These are phyloP conservation scores for Acanthamoeba rhysodes DNA, from an alignment of 208 protist species.

Conservation along the genomic window DNA sequence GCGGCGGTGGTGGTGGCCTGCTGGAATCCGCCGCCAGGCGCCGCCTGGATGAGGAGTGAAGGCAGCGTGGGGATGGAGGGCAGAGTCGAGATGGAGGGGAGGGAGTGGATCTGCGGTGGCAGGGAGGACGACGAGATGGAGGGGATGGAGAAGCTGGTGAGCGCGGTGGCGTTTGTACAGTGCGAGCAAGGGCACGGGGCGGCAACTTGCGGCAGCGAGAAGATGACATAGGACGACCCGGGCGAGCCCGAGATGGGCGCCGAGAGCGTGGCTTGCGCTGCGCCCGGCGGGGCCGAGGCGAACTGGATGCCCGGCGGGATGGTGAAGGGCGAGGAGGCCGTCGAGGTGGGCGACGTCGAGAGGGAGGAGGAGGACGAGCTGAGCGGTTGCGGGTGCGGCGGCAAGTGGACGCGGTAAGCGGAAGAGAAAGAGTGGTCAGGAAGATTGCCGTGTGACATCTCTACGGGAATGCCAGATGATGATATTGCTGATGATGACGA, in stretches of 20 bases:
- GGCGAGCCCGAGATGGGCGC: slow-evolving; percentile 1
- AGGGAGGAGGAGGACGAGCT: not conserved
- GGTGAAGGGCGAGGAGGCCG: not conserved
- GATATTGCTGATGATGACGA: not conserved
- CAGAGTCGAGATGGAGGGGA: slow-evolving; percentile 2
- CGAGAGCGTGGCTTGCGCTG: not conserved
- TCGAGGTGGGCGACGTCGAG: slow-evolving; percentile 4
- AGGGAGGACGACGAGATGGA: slow-evolving; percentile 11
- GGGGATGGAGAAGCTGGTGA: slow-evolving; percentile 39
- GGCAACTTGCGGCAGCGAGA: slow-evolving; percentile 12
- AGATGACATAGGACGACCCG: slow-evolving; percentile 4
- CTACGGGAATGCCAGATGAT: too few species aligned
- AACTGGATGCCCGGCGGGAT: not conserved
- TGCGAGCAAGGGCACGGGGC: slow-evolving; percentile 17
- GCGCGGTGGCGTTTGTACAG: slow-evolving; percentile 21
- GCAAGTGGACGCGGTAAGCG: not conserved
- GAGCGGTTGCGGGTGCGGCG: not conserved
- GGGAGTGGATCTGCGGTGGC: not conserved
- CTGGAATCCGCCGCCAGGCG: slow-evolving; percentile 3
- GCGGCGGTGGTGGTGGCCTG: not conserved
- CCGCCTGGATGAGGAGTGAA: not conserved
- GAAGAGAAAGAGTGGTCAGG: too few species aligned
- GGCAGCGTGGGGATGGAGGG: slow-evolving; percentile 4
- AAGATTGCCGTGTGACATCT: too few species aligned
- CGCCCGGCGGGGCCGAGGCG: not conserved